Conservation (phyloP, 2,329 filamentous ascomycete species). For the Talaromyces pinophilus region DNA sequence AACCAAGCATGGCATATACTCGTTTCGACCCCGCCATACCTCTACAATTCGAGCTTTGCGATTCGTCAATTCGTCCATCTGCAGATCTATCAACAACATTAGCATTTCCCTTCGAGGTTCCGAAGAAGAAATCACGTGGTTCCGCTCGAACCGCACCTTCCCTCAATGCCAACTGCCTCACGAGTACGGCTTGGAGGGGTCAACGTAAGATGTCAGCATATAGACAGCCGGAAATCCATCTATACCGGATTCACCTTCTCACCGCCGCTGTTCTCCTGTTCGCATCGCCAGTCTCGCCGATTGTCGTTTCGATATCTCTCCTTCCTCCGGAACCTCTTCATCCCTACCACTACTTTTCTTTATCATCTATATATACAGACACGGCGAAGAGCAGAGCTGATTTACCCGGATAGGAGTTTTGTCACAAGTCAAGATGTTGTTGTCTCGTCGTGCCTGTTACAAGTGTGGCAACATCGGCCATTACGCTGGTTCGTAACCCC, state of each 20-base stretch:
- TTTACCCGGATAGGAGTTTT: conserved; percentile 1
- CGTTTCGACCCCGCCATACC: neutral
- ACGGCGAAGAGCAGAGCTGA: conserved; percentile 4
- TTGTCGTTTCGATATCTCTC: neutral
- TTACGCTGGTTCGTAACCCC: conserved; percentile 50
- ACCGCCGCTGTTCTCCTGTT: neutral
- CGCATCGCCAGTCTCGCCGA: neutral
- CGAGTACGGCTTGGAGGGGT: neutral
- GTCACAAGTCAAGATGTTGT: conserved; percentile 62
- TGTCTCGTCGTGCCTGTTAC: conserved; percentile 81
- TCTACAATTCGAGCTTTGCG: neutral
- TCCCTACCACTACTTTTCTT: neutral
- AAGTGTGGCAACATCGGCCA: conserved; percentile 78
- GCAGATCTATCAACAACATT: neutral
- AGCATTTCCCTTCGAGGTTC: neutral
- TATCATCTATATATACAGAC: neutral
- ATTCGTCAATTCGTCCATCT: conserved; percentile 1
- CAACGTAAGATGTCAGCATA: neutral
- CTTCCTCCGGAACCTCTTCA: neutral
- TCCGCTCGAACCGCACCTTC: neutral
- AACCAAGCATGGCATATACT: neutral
- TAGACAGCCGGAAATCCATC: neutral
- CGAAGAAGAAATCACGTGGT: neutral
- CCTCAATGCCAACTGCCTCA: neutral
- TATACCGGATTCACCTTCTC: neutral